Percentiles rank a stretch among this genome's conserved stretches.
phyloP scores from a whole-genome alignment of 352 stramenopile genomes.

The Pythium periplocum region DNA sequence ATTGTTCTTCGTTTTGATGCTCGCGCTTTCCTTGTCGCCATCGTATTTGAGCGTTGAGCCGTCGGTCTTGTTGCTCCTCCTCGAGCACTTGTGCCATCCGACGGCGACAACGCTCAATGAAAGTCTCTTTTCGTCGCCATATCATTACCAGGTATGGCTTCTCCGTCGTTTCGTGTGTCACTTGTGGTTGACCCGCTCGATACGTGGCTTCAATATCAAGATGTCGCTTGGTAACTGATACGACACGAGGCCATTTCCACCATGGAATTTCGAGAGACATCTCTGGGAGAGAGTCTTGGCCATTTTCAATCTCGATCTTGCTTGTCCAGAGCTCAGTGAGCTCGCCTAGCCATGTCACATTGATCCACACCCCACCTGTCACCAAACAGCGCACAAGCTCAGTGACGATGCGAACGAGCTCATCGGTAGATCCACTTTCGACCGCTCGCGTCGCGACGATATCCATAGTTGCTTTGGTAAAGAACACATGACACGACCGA shows the following conservation, averaged over 20 bases:
- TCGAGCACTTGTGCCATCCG: neutral
- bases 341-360: conserved; percentile 12
- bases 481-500: conserved; percentile 19
- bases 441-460: conserved; percentile 11
- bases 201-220: conserved; percentile 12
- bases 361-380: conserved; percentile 20
- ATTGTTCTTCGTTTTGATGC: neutral
- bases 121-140: conserved; percentile 19
- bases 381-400: conserved; percentile 24
- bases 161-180: conserved; percentile 2
- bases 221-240: conserved; percentile 3
- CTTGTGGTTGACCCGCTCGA: conserved; percentile 10
- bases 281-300: neutral
- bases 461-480: conserved; percentile 27
- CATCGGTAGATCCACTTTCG: neutral
- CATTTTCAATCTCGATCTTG: neutral
- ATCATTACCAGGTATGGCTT: conserved; percentile 19
- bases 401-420: conserved; percentile 14
- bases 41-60: conserved; percentile 2
- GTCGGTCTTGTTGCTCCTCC: neutral
- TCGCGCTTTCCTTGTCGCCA: neutral
- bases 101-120: conserved; percentile 7
- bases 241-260: conserved; percentile 20
- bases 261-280: conserved; percentile 8
- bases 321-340: neutral